phyloP scores from a whole-genome alignment of 345 rosid genomes.

The Linum lewisii region DNA sequence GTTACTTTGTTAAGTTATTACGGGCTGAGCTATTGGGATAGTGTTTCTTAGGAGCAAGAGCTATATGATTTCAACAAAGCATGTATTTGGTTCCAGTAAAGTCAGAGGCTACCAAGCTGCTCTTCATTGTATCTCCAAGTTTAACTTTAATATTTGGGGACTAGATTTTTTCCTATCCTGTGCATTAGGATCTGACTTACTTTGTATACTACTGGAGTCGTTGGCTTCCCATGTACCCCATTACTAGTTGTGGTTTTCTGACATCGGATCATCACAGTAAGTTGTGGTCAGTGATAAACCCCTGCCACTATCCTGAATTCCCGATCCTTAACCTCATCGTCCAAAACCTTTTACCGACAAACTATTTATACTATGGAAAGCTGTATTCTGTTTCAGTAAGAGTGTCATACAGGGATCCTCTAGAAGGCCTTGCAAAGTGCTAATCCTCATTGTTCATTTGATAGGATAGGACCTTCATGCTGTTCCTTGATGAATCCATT shows the following conservation, averaged over 20 bases:
- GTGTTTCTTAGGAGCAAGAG: constrained; percentile 4
- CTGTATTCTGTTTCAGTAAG: neutral
- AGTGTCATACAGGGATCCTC: neutral
- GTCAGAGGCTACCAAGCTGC: neutral
- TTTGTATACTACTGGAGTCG: too few species aligned
- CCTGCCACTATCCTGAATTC: neutral
- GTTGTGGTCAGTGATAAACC: too few species aligned
- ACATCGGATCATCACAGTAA: too few species aligned
- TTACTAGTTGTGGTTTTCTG: too few species aligned
- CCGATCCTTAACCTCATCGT: neutral
- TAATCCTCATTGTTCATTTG: neutral
- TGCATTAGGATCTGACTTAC: too few species aligned
- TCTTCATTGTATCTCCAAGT: neutral
- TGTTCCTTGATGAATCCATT: neutral
- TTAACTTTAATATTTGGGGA: neutral
- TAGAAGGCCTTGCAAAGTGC: neutral
- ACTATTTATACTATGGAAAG: neutral
- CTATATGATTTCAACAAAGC: neutral
- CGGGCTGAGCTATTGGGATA: neutral
- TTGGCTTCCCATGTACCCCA: too few species aligned
- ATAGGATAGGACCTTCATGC: neutral
- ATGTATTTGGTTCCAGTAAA: neutral
- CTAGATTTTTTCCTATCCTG: neutral
- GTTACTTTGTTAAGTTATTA: neutral
- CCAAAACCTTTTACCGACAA: neutral